Evolutionary conservation across 164 flowering plant species (phyloP), one percentile per base, ranked within the genome.

Genomic region (Magnolia kwangsiensis): DNA sequence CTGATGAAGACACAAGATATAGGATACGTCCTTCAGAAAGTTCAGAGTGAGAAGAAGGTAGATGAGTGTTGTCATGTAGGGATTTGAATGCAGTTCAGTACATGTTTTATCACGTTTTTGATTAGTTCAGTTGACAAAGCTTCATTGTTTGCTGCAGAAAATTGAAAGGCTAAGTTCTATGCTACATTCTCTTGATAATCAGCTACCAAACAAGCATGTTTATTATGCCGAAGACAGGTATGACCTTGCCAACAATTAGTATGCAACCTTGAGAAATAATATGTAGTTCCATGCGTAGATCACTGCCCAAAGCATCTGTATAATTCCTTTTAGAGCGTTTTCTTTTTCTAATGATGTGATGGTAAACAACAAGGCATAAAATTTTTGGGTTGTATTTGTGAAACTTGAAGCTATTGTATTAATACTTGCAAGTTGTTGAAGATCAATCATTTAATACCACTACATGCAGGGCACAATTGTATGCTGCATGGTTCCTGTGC

Each of bases 1-100:
- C 73, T 91, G 80, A 95, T 95, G 98, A 95, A 90, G 84, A 90
- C 97, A 24, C 97, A 93, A 83, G 97, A 95, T 78, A 86, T 87
- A 8, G 97, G 93, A 65, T 93, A 93, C 74, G 74, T 95, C 74
- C 85, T 87, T 70, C 98, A 95, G 85, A 90, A 89, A 78, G 16
- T 88, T 78, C 98, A 90, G 77, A 82, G 86, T 77, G 98, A 92
- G 67, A 90, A 89, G 76, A 92, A 91, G 88, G 98, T 89, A 51
- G 49, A 24, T 7, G 24, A 49, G 11, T 16, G 23, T 67, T 29
- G 50, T 67, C 66, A 11, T 7, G 8, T 29, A 11, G 50, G 67
- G 19, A 72, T 14, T 71, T 18, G 23, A 72, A 37, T 71, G 31
- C 21, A 31, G 6, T 10, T 73, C 27, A 10, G 6, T 72, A 29